phyloP scores from a whole-genome alignment of 2,329 filamentous ascomycete genomes.

The Phaeosphaeriaceae sp. region DNA sequence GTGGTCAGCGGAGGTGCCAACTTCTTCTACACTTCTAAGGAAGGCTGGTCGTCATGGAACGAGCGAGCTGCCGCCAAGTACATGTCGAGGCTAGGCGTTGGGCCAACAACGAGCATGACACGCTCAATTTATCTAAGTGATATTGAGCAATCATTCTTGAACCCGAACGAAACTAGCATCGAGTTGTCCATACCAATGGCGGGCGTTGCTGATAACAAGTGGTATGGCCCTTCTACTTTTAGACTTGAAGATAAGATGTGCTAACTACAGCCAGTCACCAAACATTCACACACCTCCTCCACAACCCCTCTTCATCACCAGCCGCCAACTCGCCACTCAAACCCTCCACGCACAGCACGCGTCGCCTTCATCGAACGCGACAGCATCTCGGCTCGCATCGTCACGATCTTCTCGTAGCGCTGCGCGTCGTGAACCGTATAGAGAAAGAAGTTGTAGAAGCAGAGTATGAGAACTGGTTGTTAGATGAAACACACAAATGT shows the following conservation, averaged over 20 bases:
- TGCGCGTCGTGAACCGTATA: constrained; percentile 87
- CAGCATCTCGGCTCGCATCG: constrained; percentile 84
- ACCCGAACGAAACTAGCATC: constrained; percentile 43
- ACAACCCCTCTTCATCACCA: constrained; percentile 25
- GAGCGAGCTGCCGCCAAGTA: constrained; percentile 82
- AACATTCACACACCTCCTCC: constrained; percentile 46
- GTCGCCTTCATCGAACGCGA: constrained; percentile 76
- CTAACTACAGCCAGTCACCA: constrained; percentile 37
- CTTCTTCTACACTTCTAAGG: constrained; percentile 74
- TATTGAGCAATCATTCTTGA: constrained; percentile 68
- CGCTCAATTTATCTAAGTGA: constrained; percentile 85
- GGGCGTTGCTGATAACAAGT: constrained; percentile 31
- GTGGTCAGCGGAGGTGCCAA: constrained; percentile 75
- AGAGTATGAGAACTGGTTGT: constrained; percentile 94
- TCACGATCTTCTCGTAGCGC: constrained; percentile 88
- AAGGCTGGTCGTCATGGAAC: constrained; percentile 80
- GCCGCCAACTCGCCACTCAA: constrained; percentile 27
- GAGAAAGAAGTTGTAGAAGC: constrained; percentile 84
- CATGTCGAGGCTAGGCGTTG: constrained; percentile 81
- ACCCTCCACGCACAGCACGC: constrained; percentile 46
- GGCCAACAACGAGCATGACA: constrained; percentile 80
- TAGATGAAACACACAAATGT: constrained; percentile 79
- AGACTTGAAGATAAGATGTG: neutral
- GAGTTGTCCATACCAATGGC: constrained; percentile 23
- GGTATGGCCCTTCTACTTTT: constrained; percentile 21